Percentiles rank a stretch among this genome's conserved stretches.
Evolutionary conservation across 176 grass and related monocot genomes (phyloP).

Genomic region (Oryza punctata): DNA sequence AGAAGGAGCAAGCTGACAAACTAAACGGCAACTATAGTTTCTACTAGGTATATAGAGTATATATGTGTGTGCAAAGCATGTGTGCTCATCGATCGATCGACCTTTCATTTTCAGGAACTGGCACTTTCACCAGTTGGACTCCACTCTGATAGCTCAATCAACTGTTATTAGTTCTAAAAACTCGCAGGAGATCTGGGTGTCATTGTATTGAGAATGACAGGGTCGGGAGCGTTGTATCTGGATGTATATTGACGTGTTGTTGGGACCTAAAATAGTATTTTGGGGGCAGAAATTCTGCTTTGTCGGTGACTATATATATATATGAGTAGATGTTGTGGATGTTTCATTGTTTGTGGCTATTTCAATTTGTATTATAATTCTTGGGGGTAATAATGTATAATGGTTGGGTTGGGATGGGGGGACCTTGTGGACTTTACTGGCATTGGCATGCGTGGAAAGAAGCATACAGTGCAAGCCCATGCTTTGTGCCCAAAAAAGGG

Average conservation of each 20-base stretch:
- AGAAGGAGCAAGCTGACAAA: not conserved
- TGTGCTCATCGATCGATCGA: not conserved
- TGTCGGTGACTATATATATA: not conserved
- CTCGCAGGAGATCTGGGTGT: not conserved
- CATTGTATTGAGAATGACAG: too few relatives aligned
- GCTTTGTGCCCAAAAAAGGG: conserved; percentile 20
- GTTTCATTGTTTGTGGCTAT: not conserved
- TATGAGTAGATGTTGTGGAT: not conserved
- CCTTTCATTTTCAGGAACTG: not conserved
- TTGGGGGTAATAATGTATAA: not conserved
- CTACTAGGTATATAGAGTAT: too few relatives aligned
- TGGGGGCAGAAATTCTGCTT: not conserved
- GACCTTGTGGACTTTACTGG: not conserved
- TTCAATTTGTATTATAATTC: not conserved
- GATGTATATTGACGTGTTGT: not conserved
- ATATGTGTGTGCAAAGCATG: not conserved
- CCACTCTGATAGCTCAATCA: not conserved
- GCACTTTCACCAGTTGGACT: not conserved
- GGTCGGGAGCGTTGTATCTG: too few relatives aligned
- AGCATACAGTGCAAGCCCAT: conserved; percentile 23
- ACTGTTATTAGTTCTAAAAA: too few relatives aligned
- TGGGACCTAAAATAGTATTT: not conserved
- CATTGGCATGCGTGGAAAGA: conserved; percentile 33
- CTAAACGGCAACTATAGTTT: too few relatives aligned
- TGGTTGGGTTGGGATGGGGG: not conserved